phyloP scores from a whole-genome alignment of 768 basidiomycete genomes.

The Amanita molliuscula region DNA sequence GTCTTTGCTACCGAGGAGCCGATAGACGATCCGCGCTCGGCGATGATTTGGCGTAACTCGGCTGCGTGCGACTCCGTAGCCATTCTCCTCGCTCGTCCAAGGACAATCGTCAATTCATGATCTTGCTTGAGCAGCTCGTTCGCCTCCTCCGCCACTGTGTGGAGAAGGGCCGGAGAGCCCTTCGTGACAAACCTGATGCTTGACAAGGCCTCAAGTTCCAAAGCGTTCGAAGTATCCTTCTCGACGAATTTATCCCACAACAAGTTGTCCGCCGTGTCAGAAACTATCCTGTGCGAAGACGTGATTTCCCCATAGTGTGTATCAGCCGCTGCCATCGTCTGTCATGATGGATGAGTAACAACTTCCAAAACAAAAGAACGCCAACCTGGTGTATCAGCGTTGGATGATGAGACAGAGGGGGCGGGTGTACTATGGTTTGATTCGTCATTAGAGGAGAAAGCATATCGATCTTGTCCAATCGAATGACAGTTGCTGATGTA shows the following conservation, averaged over 20 bases:
- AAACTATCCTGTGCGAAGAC: slow-evolving; percentile 59
- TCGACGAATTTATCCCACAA: slow-evolving; percentile 59
- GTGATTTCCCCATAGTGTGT: slow-evolving; percentile 61
- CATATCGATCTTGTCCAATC: slow-evolving; percentile 39
- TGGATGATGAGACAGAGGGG: neutral
- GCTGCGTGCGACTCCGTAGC: slow-evolving; percentile 44
- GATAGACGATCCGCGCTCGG: slow-evolving; percentile 29
- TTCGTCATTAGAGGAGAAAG: slow-evolving; percentile 1
- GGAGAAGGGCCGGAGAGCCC: slow-evolving; percentile 44
- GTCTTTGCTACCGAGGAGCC: slow-evolving; percentile 58
- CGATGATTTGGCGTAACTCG: slow-evolving; percentile 46
- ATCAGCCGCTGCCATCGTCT: slow-evolving; percentile 48
- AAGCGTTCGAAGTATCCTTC: slow-evolving; percentile 15
- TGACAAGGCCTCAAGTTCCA: slow-evolving; percentile 33
- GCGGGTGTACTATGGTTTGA: neutral
- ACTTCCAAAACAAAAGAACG: neutral
- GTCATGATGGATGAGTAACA: neutral
- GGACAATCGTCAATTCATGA: slow-evolving; percentile 50
- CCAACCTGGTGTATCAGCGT: slow-evolving; percentile 1
- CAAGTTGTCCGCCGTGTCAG: slow-evolving; percentile 75
- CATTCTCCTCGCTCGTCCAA: slow-evolving; percentile 68
- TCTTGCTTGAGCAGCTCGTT: slow-evolving; percentile 19
- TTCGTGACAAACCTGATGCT: slow-evolving; percentile 53
- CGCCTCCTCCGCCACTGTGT: slow-evolving; percentile 38
- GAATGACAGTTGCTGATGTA: slow-evolving; percentile 65